Evolutionary conservation across 169 alveolate genomes (phyloP).

Genomic region (Neospora caninum): DNA sequence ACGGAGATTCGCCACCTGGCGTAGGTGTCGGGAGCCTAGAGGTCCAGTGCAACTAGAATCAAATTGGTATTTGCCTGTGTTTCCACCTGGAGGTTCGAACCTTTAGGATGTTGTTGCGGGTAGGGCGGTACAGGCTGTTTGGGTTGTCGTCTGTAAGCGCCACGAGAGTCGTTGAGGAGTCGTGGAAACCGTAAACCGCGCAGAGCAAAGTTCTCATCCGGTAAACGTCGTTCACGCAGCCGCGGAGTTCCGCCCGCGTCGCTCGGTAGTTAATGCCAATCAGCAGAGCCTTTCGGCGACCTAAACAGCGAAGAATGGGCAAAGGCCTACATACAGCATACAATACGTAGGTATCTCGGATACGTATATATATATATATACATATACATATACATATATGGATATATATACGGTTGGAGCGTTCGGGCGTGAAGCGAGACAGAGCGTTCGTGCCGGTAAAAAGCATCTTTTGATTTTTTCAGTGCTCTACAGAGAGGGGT

Average conservation of each 20-base stretch:
- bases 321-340: no score
- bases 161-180: constrained; percentile 25
- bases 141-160: constrained; percentile 32
- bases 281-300: constrained; percentile 72
- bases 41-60: no score
- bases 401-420: no score
- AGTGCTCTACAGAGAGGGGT: no score
- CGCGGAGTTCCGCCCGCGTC: constrained; percentile 73
- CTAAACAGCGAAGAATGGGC: background rate
- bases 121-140: constrained; percentile 29
- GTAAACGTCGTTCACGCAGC: constrained; percentile 77
- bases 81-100: background rate
- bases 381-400: background rate
- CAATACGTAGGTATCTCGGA: no score
- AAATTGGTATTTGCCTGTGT: no score
- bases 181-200: constrained; percentile 62
- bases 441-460: no score
- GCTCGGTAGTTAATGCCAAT: constrained; percentile 79
- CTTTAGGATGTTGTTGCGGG: constrained; percentile 11
- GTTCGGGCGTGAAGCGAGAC: no score
- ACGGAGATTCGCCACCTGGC: no score
- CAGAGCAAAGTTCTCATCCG: constrained; percentile 72
- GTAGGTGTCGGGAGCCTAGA: no score
- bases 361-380: background rate
- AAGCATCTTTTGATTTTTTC: no score